Base-by-base conservation (phyloP, 2,329 filamentous ascomycete genomes). In the Colletotrichum sp. region DNA sequence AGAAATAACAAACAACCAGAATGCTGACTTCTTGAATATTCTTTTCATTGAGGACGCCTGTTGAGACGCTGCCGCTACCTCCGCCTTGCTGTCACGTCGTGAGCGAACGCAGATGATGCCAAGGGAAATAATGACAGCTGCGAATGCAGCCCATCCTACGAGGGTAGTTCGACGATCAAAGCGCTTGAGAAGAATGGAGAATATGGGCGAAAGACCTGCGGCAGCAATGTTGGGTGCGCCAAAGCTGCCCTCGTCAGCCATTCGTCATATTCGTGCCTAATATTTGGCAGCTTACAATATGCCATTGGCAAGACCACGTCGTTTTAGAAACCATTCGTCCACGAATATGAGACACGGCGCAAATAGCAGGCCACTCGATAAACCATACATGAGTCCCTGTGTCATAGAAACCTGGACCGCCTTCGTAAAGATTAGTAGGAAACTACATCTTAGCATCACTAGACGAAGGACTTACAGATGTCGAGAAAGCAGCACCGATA, bases 291-390 rank as follows among this genome's bases (percentile, higher is more conserved):
- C 70, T 34, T 12, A 72, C 70, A 72, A 68, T 28, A 88, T 82
- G 1, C 85, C 85, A 32, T 84, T 86, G 3, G 86, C 86, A 4
- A 88, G 77, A 39, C 83, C 84, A 1, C 87, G 79, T 16, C 79
- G 80, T 21, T 77, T 80, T 9, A 78, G 74, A 76, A 88, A 88
- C 86, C 86, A 88, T 64, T 88, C 85, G 1, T 83, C 82, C 1
- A 85, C 76, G 5, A 87, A 80, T 0, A 82, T 81, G 2, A 84
- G 78, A 36, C 81, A 81, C 2, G 85, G 84, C 5, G 85, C 83
- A 55, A 83, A 86, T n/a, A 87, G 77, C 15, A 84, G 83, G 1
- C 85, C 85, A 7, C 70, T 72, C 2, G 70, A 72, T 6, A 72
- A 13, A 2, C 70, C 70, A 48, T 72, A 72, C 52, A 72, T 52